These are phyloP conservation scores for Straminergon stramineum DNA, from an alignment of 225 moss, liverwort and hornwort genomes.

Conservation along the genomic window DNA sequence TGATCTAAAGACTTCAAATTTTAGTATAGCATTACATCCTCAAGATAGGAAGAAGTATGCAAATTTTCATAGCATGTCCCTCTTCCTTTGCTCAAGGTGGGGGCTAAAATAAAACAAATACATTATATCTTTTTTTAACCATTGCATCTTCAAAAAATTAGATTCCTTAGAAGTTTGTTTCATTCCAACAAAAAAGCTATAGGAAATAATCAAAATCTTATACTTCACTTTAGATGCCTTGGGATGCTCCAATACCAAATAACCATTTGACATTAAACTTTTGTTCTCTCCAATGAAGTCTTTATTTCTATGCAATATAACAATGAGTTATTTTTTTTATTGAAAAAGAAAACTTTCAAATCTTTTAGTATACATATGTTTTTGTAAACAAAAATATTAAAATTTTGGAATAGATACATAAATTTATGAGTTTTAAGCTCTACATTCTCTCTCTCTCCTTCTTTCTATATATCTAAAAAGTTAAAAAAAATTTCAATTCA, in stretches of 20 bases:
- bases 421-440: neutral
- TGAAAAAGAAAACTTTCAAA: neutral
- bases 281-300: neutral
- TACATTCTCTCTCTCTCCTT: neutral
- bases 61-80: neutral
- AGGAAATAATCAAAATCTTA: neutral
- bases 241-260: accelerated
- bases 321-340: too few species aligned
- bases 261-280: neutral
- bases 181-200: neutral
- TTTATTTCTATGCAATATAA: neutral
- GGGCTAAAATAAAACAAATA: neutral
- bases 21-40: neutral
- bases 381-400: neutral
- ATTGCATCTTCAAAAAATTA: neutral
- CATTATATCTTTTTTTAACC: neutral
- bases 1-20: neutral
- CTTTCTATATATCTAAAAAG: too few species aligned
- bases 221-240: neutral
- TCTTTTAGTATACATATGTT: neutral
- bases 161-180: neutral
- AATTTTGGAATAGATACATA: neutral
- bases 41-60: neutral
- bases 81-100: neutral
- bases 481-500: too few species aligned